Conservation (phyloP, 495 filamentous ascomycete species). For the Bacidia rubella region DNA sequence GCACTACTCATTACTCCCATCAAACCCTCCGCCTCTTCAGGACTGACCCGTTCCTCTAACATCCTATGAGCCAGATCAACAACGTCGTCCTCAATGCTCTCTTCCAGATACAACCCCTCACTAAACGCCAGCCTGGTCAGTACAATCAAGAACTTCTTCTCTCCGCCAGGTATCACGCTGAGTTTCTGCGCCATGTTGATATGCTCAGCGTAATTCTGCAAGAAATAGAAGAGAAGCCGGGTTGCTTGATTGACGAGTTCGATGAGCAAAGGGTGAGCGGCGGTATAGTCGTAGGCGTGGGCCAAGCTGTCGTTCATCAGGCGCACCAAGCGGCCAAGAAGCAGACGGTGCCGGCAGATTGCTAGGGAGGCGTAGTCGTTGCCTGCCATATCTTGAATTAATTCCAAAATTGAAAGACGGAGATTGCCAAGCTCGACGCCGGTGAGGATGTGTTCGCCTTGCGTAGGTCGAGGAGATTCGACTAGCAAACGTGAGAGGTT, state of each 20-base stretch:
- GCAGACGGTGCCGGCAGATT: conserved; percentile 40
- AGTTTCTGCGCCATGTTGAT: conserved; percentile 47
- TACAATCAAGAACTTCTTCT: conserved; percentile 51
- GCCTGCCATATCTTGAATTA: conserved; percentile 37
- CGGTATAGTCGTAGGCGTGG: conserved; percentile 40
- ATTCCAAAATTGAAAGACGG: conserved; percentile 40
- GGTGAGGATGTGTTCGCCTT: conserved; percentile 35
- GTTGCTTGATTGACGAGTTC: conserved; percentile 45
- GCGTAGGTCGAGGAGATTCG: conserved; percentile 36
- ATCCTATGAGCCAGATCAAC: conserved; percentile 52
- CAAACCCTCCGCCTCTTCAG: conserved; percentile 57
- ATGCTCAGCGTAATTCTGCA: conserved; percentile 32
- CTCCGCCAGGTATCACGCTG: conserved; percentile 38
- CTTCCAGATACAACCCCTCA: conserved; percentile 46
- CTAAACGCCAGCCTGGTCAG: conserved; percentile 56
- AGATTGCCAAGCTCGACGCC: conserved; percentile 39
- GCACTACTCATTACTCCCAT: conserved; percentile 40
- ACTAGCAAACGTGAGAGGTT: conserved; percentile 46
- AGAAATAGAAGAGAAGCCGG: conserved; percentile 46
- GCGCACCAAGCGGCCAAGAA: conserved; percentile 44
- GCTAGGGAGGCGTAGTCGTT: conserved; percentile 36
- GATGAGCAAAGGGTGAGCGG: conserved; percentile 23
- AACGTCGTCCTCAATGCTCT: conserved; percentile 52
- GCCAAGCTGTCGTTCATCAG: conserved; percentile 53
- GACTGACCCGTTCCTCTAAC: conserved; percentile 50